Percentiles rank a stretch among this genome's conserved stretches.
phyloP scores from a whole-genome alignment of 345 rosid species.

The Euphorbia pulcherrima region DNA sequence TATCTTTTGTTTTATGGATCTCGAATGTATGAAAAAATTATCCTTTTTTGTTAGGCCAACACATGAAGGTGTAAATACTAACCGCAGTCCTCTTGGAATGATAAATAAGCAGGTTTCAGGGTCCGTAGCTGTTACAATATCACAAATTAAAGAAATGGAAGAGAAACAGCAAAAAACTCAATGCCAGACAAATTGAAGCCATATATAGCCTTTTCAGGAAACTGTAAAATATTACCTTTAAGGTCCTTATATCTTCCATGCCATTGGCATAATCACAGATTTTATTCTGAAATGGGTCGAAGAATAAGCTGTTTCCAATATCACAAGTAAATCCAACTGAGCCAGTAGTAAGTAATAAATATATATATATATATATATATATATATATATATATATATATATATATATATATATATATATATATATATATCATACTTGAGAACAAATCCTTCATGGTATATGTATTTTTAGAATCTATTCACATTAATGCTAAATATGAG shows the following conservation, averaged over 20 bases:
- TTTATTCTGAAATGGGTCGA: conserved; percentile 54
- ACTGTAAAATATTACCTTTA: conserved; percentile 46
- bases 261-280: conserved; percentile 76
- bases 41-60: neutral
- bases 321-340: conserved; percentile 16
- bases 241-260: conserved; percentile 61
- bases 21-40: neutral
- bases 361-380: too few species aligned
- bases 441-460: neutral
- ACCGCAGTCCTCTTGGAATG: conserved; percentile 90
- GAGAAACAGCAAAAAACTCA: conserved; percentile 13
- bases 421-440: neutral
- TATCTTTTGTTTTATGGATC: neutral
- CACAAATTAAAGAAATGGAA: conserved; percentile 5
- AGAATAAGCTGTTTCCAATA: conserved; percentile 51
- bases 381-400: too few species aligned
- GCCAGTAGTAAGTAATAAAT: conserved; percentile 6
- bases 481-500: neutral
- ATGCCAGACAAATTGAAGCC: conserved; percentile 8
- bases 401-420: too few species aligned
- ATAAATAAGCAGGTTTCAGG: conserved; percentile 62
- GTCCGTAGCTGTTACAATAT: conserved; percentile 59
- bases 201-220: conserved; percentile 8
- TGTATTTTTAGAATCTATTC: neutral
- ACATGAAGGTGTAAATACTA: conserved; percentile 30